Evolutionary conservation across 345 rosid genomes (phyloP).

Genomic region (Salix brachista): DNA sequence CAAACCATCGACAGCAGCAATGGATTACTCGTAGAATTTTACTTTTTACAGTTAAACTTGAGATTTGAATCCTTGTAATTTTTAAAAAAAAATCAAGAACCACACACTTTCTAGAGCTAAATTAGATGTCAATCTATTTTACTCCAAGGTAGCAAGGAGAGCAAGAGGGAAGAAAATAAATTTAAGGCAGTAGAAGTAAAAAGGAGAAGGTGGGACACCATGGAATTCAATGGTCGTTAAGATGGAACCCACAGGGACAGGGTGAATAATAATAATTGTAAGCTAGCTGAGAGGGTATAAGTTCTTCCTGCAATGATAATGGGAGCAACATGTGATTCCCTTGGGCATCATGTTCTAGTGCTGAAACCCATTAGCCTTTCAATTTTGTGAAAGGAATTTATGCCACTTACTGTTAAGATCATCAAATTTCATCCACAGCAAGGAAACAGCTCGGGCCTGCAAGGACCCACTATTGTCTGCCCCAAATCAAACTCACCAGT

Average conservation of each 20-base stretch:
- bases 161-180: not conserved
- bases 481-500: not conserved
- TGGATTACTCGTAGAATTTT: too few relatives aligned
- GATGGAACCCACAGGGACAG: not conserved
- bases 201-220: not conserved
- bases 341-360: conserved; percentile 24
- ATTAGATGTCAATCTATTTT: too few relatives aligned
- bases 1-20: too few relatives aligned
- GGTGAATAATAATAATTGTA: not conserved
- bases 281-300: conserved; percentile 17
- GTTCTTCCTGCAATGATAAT: conserved; percentile 24
- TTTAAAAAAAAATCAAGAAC: too few relatives aligned
- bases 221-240: not conserved
- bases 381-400: conserved; percentile 16
- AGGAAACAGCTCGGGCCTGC: not conserved
- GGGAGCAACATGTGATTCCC: conserved; percentile 32
- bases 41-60: too few relatives aligned
- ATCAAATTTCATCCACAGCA: not conserved
- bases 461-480: not conserved
- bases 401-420: conserved; percentile 11
- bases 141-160: too few relatives aligned
- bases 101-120: too few relatives aligned
- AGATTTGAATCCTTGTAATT: too few relatives aligned
- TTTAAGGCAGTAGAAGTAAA: not conserved
- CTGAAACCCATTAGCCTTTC: not conserved